These are phyloP conservation scores for Wickerhamiella infanticola DNA, from an alignment of 1,139 yeast genomes.

Conservation along the genomic window DNA sequence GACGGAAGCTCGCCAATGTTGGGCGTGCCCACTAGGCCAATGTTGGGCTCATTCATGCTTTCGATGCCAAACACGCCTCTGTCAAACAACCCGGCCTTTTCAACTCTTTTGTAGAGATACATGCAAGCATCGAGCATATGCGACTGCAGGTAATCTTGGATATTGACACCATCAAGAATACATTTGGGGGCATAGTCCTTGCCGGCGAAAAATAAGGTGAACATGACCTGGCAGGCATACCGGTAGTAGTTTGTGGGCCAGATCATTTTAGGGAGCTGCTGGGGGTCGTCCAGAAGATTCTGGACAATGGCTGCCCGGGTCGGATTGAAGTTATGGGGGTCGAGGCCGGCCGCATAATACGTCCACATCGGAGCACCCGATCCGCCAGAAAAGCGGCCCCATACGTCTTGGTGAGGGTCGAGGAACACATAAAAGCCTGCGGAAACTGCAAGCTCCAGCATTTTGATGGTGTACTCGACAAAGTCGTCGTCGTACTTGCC, in stretches of 20 bases:
- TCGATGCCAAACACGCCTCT: slow-evolving; percentile 37
- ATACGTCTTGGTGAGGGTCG: slow-evolving; percentile 89
- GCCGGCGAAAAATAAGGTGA: slow-evolving; percentile 76
- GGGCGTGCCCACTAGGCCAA: slow-evolving; percentile 20
- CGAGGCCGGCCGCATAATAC: slow-evolving; percentile 79
- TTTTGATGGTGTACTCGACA: slow-evolving; percentile 49
- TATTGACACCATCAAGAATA: slow-evolving; percentile 47
- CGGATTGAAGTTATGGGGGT: slow-evolving; percentile 47
- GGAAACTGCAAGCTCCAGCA: slow-evolving; percentile 41
- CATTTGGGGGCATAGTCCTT: slow-evolving; percentile 51
- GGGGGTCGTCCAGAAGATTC: slow-evolving; percentile 24
- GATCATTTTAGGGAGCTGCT: slow-evolving; percentile 61
- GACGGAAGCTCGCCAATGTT: slow-evolving; percentile 18
- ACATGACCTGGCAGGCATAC: slow-evolving; percentile 67
- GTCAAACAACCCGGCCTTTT: slow-evolving; percentile 41
- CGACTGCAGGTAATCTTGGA: slow-evolving; percentile 57
- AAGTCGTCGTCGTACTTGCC: slow-evolving; percentile 67
- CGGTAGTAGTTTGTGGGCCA: slow-evolving; percentile 85
- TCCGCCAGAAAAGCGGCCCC: slow-evolving; percentile 89
- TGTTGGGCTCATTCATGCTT: slow-evolving; percentile 44
- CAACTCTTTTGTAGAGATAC: slow-evolving; percentile 36
- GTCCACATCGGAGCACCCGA: slow-evolving; percentile 97
- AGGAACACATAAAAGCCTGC: slow-evolving; percentile 65
- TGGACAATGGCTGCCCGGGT: slow-evolving; percentile 57
- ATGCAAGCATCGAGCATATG: slow-evolving; percentile 41